Base-by-base conservation (phyloP, 2,329 filamentous ascomycete genomes). In the Neoascochyta sp. region DNA sequence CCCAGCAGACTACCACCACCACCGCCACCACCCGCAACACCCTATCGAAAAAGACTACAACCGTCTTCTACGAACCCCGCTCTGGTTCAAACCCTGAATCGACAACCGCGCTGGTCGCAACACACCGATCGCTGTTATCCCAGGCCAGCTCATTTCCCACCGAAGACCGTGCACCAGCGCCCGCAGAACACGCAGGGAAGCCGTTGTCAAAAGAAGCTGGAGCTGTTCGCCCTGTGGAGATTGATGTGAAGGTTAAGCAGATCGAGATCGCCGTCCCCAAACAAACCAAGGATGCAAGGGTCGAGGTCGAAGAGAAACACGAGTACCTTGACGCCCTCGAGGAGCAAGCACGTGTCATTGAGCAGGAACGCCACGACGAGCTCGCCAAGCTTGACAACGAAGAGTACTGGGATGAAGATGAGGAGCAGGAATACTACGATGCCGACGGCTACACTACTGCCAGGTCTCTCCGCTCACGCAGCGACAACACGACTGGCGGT, bases 371-470 rank as follows among this genome's bases (percentile, higher is more conserved):
- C 29, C 59, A 60, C 33, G 58, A 61, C 1, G 55, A 62, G 31
- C 35, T 63, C 17, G 53, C 56, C 22, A 51, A 64, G 37, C 46
- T 52, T 6, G 78, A 81, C 44, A 64, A 73, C 0, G 82, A 86
- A 47, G 83, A 88, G 56, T 84, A 81, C 49, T 87, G 81, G 81
- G 81, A 86, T 10, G 59, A 71, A 14, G 74, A 80, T 10, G 84
- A 88, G 11, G 82, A 84, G 10, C 82, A 90, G 15, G 83, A 84
- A 22, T 86, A 88, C 41, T 78, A 77, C 38, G 77, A 80, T 29
- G 76, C 80, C n/a, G 77, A 81, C 54, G 77, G 75, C 13, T 81
- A 80, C 47, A 83, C 83, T 36, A 89, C 84, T 13, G 86, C 85
- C 34, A 81, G 80, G 14, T 92, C 86, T 3, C 80, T 85, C 21